Conservation (phyloP, 176 grass and related monocot species). For the Hsuehochloa calcarea region DNA sequence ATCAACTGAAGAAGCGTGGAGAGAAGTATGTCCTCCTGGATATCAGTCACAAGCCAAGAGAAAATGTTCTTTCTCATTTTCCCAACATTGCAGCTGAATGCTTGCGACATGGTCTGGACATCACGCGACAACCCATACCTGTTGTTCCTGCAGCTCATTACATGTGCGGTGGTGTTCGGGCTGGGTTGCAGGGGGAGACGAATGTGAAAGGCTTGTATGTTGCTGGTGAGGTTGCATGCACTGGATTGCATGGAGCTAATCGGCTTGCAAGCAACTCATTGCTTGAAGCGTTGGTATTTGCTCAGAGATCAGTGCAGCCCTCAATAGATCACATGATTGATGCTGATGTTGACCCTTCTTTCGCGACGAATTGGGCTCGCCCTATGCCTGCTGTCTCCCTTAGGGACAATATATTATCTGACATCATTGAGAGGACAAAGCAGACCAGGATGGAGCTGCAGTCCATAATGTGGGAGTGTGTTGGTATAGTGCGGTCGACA, state of each 20-base stretch:
- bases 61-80: constrained; percentile 78
- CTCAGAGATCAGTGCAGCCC: constrained; percentile 75
- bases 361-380: constrained; percentile 50
- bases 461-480: constrained; percentile 91
- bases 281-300: constrained; percentile 95
- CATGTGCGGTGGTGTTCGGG: constrained; percentile 95
- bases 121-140: constrained; percentile 65
- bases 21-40: constrained; percentile 80
- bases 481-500: constrained; percentile 88
- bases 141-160: constrained; percentile 91
- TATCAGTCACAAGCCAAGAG: constrained; percentile 84
- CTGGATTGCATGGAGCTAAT: constrained; percentile 91
- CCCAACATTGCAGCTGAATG: constrained; percentile 93
- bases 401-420: constrained; percentile 36
- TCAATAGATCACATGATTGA: constrained; percentile 71
- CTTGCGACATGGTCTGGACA: constrained; percentile 67
- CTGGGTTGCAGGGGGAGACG: constrained; percentile 87
- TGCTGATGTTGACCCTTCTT: constrained; percentile 35
- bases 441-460: constrained; percentile 64
- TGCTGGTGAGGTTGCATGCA: constrained; percentile 91
- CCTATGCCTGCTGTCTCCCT: constrained; percentile 54
- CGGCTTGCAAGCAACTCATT: constrained; percentile 96
- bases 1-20: constrained; percentile 87
- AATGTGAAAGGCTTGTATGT: constrained; percentile 87
- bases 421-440: constrained; percentile 62